Base-by-base conservation (phyloP, 2,329 filamentous ascomycete genomes). In the Monosporascus sp. region DNA sequence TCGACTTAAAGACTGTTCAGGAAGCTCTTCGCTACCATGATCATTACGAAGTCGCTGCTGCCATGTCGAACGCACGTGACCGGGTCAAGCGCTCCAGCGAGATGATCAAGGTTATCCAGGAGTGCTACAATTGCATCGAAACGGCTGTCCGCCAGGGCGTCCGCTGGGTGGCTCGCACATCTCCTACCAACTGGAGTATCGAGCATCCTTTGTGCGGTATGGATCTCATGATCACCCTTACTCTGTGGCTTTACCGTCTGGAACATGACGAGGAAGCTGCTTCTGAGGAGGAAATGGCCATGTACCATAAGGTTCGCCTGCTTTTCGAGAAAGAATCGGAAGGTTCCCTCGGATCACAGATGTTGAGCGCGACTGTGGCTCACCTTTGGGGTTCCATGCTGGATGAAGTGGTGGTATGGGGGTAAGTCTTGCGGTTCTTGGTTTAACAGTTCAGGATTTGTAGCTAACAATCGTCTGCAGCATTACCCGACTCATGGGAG, bases 341-440 rank as follows among this genome's bases (percentile, higher is more conserved):
- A 55, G 89, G 95, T 65, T 79, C 85, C 24, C 90, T 90, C 70
- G 87, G 87, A 59, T 80, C 85, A 50, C 92, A 95, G 56, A 66
- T 69, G 70, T 78, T 99, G 62, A 97, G 93, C 77, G 94, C 92
- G n/a, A 91, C 91, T 50, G 93, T 99, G 44, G 92, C 93, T 58
- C 86, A 90, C 65, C 84, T 97, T 46, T 99, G 94, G 94, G 94
- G 93, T 64, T 93, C 91, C 59, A 97, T 97, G 88, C 86, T 97
- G 60, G 94, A 97, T 69, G 94, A 97, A 74, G 94, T 97, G 58
- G 93, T 97, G 63, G 94, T 99, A 56, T 97, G 94, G 94, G 94
- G 94, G 91, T 96, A 87, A 84, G 91, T 88, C 20, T 19, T 27
- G 4, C 9, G 4, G 17, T 41, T n/a, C 2, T 41, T 50, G 8